These are phyloP conservation scores for Scheffersomyces insectosa DNA, from an alignment of 1,139 yeast species.

Conservation along the genomic window DNA sequence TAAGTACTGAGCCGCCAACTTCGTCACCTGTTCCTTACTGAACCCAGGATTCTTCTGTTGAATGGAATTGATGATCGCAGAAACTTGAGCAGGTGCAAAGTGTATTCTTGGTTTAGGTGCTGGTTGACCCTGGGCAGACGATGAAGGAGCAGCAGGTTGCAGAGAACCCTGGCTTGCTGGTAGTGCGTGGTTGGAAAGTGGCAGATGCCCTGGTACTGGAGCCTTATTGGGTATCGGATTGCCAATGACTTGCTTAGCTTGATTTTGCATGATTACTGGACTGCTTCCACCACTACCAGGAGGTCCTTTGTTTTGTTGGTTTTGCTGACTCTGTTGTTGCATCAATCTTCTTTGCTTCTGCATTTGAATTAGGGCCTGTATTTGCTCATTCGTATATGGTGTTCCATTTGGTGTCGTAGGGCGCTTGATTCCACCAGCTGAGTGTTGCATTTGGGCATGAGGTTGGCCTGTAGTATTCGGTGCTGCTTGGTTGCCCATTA, in stretches of 20 bases:
- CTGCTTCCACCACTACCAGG: conserved; percentile 3
- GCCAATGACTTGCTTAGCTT: neutral
- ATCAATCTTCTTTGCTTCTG: conserved; percentile 53
- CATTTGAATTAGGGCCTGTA: conserved; percentile 52
- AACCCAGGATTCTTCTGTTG: conserved; percentile 69
- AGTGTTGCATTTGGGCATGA: conserved; percentile 2
- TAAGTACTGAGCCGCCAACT: conserved; percentile 68
- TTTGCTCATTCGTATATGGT: conserved; percentile 55
- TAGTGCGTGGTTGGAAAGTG: too few relatives aligned
- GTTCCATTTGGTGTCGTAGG: conserved; percentile 55
- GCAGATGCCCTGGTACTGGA: neutral
- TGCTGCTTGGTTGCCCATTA: conserved; percentile 3
- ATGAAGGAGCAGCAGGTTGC: conserved; percentile 5
- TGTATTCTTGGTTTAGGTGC: conserved; percentile 39
- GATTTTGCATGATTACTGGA: conserved; percentile 5
- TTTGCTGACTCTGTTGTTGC: conserved; percentile 40
- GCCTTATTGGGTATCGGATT: neutral
- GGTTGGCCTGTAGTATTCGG: conserved; percentile 1
- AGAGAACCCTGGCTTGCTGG: neutral
- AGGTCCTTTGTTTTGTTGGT: conserved; percentile 3
- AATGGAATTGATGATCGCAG: conserved; percentile 68
- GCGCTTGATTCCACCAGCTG: conserved; percentile 15
- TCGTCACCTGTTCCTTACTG: conserved; percentile 70
- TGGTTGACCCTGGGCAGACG: conserved; percentile 2
- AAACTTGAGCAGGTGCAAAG: conserved; percentile 64